phyloP scores from a whole-genome alignment of 2,329 filamentous ascomycete species.

The Fusarium devonianum region DNA sequence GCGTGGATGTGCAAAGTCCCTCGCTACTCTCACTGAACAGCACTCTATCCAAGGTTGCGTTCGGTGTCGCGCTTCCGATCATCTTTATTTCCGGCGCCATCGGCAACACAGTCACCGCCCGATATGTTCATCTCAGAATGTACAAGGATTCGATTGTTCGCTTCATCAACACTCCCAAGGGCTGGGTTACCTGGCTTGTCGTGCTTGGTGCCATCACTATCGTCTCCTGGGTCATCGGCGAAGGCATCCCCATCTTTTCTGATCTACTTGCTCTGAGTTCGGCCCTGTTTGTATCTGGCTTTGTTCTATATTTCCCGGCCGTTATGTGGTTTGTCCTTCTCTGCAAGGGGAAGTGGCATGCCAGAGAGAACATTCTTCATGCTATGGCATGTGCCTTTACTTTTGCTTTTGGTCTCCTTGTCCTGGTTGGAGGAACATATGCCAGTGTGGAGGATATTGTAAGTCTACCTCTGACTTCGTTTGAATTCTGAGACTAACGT shows the following conservation, averaged over 20 bases:
- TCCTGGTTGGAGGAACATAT: conserved; percentile 19
- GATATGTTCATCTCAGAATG: conserved; percentile 46
- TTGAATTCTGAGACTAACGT: background rate
- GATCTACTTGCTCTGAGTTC: conserved; percentile 64
- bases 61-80: conserved; percentile 69
- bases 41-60: conserved; percentile 66
- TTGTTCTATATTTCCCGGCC: conserved; percentile 49
- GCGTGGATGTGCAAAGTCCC: conserved; percentile 64
- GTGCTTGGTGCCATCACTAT: conserved; percentile 63
- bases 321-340: conserved; percentile 49
- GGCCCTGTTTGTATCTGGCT: conserved; percentile 53
- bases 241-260: conserved; percentile 75
- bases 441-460: conserved; percentile 20
- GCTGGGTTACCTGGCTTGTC: conserved; percentile 60
- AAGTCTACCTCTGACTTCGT: background rate
- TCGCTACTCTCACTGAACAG: conserved; percentile 67
- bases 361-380: conserved; percentile 14
- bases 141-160: conserved; percentile 29
- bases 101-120: conserved; percentile 53
- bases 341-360: conserved; percentile 28
- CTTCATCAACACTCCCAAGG: conserved; percentile 26
- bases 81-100: conserved; percentile 74
- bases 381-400: background rate
- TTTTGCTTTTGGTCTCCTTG: conserved; percentile 14
- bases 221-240: conserved; percentile 56